Evolutionary conservation across 2,329 filamentous ascomycete species (phyloP), one percentile per base, ranked within the genome.

Genomic region (Arthrobotrys sinensis): DNA sequence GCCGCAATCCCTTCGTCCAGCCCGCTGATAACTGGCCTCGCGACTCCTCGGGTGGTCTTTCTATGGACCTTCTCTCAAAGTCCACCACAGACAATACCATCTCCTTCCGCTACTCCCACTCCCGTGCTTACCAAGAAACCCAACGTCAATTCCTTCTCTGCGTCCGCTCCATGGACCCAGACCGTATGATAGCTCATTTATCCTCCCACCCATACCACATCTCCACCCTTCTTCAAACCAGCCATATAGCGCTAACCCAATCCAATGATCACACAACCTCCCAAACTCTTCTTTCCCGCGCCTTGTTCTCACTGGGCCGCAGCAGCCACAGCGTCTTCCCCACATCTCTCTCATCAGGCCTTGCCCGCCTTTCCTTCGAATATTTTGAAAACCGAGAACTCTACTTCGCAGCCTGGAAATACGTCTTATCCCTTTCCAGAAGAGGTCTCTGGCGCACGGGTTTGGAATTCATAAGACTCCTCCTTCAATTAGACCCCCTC

Each of bases 371-470:
- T 8, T 90, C 95, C 82, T 98, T 97, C 83, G 85, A 88, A 19
- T 88, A 93, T 43, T 91, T 92, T 0, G 94, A 97, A 83, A 98
- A 98, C 83, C 89, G 96, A 50, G 95, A 98, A 84, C 90, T 99
- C 80, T 97, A 93, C 91, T 89, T 98, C 40, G 92, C 93, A 0
- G 92, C 91, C 7, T 97, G 94, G 87, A 90, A 94, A 81, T 97
- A 97, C 82, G 91, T 98, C 81, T 90, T 89, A 81, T 96, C 93
- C 80, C 87, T 99, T 21, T 88, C 93, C 14, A 91, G 93, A 85
- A 95, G 96, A 81, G 94, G 94, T n/a, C 97, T 95, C 0, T 97
- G 93, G 87, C 89, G 94, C 55, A 98, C 96, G 0, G 93, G 94
- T 0, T 90, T 97, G 57, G 96, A 98, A 84, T 99, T 96, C 94